Evolutionary conservation across 2,329 filamentous ascomycete species (phyloP).

Genomic region (Penicillium occitanis): DNA sequence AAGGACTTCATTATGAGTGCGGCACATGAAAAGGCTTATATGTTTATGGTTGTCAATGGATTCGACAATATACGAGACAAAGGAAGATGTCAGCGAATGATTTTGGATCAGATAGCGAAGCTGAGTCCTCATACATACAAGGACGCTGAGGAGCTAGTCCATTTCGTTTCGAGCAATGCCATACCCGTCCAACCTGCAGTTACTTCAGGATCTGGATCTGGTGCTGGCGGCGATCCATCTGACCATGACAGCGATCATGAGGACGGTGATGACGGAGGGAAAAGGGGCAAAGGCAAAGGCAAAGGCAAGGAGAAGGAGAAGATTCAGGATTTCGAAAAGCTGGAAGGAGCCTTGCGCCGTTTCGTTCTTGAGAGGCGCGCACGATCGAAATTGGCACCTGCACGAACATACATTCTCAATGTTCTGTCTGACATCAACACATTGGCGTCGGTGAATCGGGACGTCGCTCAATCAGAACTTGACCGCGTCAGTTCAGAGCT

Average conservation of each 20-base stretch:
- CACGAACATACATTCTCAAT: constrained; percentile 92
- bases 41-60: constrained; percentile 98
- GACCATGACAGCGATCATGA: constrained; percentile 47
- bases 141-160: constrained; percentile 86
- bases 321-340: constrained; percentile 80
- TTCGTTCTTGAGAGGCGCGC: constrained; percentile 97
- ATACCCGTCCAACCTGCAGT: constrained; percentile 70
- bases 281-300: constrained; percentile 69
- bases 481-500: constrained; percentile 80
- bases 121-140: constrained; percentile 94
- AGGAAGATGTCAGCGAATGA: constrained; percentile 84
- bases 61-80: constrained; percentile 94
- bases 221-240: constrained; percentile 50
- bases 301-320: constrained; percentile 91
- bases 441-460: constrained; percentile 80
- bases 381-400: constrained; percentile 90
- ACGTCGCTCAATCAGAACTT: constrained; percentile 81
- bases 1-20: constrained; percentile 97
- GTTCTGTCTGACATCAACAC: constrained; percentile 83
- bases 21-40: constrained; percentile 94
- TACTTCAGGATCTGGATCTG: constrained; percentile 52
- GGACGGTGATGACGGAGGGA: constrained; percentile 47
- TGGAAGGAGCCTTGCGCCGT: constrained; percentile 83
- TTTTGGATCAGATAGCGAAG: constrained; percentile 80
- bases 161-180: constrained; percentile 97